Evolutionary conservation across 2,329 filamentous ascomycete genomes (phyloP), one percentile per base, ranked within the genome.

Genomic region (Hymenoscyphus fructigenus): DNA sequence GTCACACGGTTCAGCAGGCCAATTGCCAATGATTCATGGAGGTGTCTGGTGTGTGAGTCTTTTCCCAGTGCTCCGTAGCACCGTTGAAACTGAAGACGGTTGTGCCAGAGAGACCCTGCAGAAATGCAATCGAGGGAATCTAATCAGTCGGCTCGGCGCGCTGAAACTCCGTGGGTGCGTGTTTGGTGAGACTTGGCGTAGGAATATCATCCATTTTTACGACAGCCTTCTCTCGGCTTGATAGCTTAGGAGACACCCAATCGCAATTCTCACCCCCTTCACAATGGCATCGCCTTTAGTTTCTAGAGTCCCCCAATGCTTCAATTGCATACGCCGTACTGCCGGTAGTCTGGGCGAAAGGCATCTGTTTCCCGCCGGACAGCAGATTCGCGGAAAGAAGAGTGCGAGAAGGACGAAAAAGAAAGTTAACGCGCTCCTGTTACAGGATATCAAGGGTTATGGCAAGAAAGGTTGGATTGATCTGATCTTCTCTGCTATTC

Each of bases 391-490:
- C 62, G 78, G 75, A 64, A 79, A 80, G 70, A 80, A 81, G 63
- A 81, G 79, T 73, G 73, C 78, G 55, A 77, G 78, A 26, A 81
- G 79, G 69, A 63, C 68, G n/a, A 59, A 68, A 32, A 70, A 74
- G 26, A 65, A 62, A 56, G 78, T 85, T 47, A 79, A 81, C 34
- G 83, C 85, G 34, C 79, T 82, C 70, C 77, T 87, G 63, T 74
- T 82, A 44, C 78, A 82, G 71, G 81, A 85, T 72, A 77, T 85
- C 47, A 78, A 79, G 61, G 78, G 78, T n/a, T 85, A 81, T 73
- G 84, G 84, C 56, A 75, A 74, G 64, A 76, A 76, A 75, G 81
- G 81, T 67, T 57, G 5, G 20, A 23, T 15, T n/a, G 15, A 4
- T 60, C 26, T 20, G 28, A 26, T 26, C 20, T 36, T 29, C 55